Conservation (phyloP, 208 protist genomes). For the Naegleria gruberi region DNA sequence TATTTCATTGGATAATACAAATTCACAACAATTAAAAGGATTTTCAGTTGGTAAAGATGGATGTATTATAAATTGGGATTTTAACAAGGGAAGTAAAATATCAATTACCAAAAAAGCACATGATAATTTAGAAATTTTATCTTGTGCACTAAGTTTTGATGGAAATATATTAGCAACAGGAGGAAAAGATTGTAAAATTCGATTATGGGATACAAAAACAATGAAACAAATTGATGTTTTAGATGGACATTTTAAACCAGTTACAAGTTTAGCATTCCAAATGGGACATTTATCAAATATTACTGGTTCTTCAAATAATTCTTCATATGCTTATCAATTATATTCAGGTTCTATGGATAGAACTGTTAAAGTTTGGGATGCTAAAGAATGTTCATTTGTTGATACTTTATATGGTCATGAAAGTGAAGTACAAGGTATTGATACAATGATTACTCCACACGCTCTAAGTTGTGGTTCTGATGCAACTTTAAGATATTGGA, state of each 20-base stretch:
- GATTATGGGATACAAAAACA: background rate
- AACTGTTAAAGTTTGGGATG: conserved; percentile 1
- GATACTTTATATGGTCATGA: conserved; percentile 10
- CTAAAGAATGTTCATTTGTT: background rate
- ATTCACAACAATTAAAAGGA: background rate
- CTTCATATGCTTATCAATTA: background rate
- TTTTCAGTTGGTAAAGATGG: background rate
- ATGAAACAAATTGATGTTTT: background rate
- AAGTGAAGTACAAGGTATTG: background rate
- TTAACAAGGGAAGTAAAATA: background rate
- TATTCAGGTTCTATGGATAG: background rate
- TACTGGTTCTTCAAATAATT: background rate
- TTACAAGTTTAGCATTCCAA: background rate
- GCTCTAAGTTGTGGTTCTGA: background rate
- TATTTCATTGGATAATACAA: background rate
- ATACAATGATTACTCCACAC: background rate
- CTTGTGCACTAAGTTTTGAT: background rate
- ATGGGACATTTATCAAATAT: background rate
- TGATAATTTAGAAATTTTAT: background rate
- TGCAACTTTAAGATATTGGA: background rate
- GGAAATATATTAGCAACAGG: background rate
- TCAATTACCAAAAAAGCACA: background rate
- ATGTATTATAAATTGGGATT: background rate
- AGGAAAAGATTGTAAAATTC: background rate
- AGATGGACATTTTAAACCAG: background rate